Percentiles rank a stretch among this genome's conserved stretches.
These are phyloP conservation scores for Candida alai DNA, from an alignment of 805 yeast genomes.

Conservation along the genomic window DNA sequence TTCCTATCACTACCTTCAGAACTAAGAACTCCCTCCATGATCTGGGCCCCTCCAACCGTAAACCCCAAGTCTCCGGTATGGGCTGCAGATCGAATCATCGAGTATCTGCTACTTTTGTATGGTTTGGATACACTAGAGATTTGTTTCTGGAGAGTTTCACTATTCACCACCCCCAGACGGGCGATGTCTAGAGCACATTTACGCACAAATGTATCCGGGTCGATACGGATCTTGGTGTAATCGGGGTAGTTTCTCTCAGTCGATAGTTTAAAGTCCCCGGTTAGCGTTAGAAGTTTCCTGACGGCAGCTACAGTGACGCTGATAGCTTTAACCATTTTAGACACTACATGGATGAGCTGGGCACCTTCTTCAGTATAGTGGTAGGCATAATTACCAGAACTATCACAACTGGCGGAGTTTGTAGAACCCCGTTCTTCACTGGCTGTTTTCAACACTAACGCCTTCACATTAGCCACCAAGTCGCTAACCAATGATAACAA, in stretches of 20 bases:
- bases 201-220: constrained; percentile 57
- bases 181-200: constrained; percentile 60
- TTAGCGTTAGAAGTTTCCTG: constrained; percentile 45
- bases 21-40: constrained; percentile 33
- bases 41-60: constrained; percentile 45
- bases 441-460: constrained; percentile 53
- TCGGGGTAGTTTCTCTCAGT: constrained; percentile 62
- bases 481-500: constrained; percentile 59
- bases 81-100: constrained; percentile 46
- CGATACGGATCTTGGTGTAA: constrained; percentile 51
- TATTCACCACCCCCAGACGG: constrained; percentile 30
- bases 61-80: constrained; percentile 46
- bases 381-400: constrained; percentile 27
- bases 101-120: constrained; percentile 39
- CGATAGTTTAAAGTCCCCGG: constrained; percentile 66
- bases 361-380: constrained; percentile 67
- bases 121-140: constrained; percentile 12
- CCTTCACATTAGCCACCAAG: constrained; percentile 60
- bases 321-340: constrained; percentile 57
- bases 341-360: constrained; percentile 53
- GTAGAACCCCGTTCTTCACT: too few species aligned
- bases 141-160: constrained; percentile 9
- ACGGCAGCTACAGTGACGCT: constrained; percentile 48
- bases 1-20: constrained; percentile 19
- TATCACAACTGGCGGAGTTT: constrained; percentile 18